phyloP scores from a whole-genome alignment of 176 grass and related monocot genomes.

The Tillandsia fasciculata region DNA sequence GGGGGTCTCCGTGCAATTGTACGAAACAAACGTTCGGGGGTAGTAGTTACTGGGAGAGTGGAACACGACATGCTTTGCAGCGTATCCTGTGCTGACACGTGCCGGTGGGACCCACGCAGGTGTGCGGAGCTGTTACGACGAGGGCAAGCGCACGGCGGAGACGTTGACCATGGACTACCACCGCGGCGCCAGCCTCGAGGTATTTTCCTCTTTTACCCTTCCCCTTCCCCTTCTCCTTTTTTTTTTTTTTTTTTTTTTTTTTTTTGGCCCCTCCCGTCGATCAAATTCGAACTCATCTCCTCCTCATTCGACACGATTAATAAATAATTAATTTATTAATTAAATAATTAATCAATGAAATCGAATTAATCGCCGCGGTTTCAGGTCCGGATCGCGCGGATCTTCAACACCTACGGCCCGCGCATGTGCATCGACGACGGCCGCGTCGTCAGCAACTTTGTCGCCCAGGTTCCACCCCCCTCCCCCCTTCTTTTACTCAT shows the following conservation, averaged over 20 bases:
- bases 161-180: slow-evolving; percentile 97
- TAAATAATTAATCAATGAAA: background rate
- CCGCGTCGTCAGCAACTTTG: slow-evolving; percentile 96
- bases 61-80: background rate
- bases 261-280: no score
- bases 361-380: background rate
- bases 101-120: slow-evolving; percentile 21
- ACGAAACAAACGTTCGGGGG: background rate
- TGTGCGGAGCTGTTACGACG: slow-evolving; percentile 89
- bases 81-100: background rate
- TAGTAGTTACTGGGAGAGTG: background rate
- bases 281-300: background rate
- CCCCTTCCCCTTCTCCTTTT: no score
- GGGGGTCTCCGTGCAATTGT: no score
- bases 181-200: slow-evolving; percentile 80
- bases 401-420: slow-evolving; percentile 95
- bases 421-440: slow-evolving; percentile 98
- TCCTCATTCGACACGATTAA: no score
- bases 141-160: slow-evolving; percentile 90
- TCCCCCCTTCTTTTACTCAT: background rate
- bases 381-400: slow-evolving; percentile 89
- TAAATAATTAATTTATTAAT: background rate
- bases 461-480: slow-evolving; percentile 52
- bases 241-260: no score
- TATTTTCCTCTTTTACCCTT: background rate